phyloP scores from a whole-genome alignment of 805 yeast genomes.

The Yarrowia porcina region DNA sequence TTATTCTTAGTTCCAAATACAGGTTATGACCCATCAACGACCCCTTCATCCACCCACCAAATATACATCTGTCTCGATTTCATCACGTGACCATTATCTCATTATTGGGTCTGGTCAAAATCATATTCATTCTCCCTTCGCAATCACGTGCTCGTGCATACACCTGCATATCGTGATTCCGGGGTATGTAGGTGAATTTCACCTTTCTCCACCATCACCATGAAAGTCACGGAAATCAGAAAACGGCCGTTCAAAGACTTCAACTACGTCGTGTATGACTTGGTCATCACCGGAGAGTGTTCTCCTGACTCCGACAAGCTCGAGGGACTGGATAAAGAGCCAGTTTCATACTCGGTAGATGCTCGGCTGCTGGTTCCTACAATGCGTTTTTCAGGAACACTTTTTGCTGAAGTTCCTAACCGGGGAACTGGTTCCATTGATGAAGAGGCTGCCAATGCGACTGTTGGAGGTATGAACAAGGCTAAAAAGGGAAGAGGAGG shows the following conservation, averaged over 20 bases:
- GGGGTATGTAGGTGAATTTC: not conserved
- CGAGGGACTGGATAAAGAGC: not conserved
- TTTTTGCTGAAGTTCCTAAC: constrained; percentile 6
- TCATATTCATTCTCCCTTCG: not conserved
- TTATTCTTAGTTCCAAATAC: no score
- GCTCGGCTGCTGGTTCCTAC: constrained; percentile 18
- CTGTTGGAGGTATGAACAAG: not conserved
- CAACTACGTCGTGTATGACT: not conserved
- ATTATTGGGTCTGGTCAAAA: no score
- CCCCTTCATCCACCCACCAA: no score
- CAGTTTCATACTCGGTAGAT: constrained; percentile 4
- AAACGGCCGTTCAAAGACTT: not conserved
- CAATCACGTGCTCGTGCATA: not conserved
- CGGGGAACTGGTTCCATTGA: constrained; percentile 14
- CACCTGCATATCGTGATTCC: not conserved
- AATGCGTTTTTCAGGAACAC: constrained; percentile 1
- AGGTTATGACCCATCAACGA: no score
- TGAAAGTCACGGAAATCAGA: not conserved
- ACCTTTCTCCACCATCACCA: not conserved
- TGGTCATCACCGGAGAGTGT: not conserved
- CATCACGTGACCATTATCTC: no score
- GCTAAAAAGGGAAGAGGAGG: constrained; percentile 2
- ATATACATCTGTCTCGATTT: no score
- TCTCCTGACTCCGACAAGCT: not conserved
- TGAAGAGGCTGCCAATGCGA: not conserved